Base-by-base conservation (phyloP, 257 asterid genomes). In the Anisodus acutangulus region DNA sequence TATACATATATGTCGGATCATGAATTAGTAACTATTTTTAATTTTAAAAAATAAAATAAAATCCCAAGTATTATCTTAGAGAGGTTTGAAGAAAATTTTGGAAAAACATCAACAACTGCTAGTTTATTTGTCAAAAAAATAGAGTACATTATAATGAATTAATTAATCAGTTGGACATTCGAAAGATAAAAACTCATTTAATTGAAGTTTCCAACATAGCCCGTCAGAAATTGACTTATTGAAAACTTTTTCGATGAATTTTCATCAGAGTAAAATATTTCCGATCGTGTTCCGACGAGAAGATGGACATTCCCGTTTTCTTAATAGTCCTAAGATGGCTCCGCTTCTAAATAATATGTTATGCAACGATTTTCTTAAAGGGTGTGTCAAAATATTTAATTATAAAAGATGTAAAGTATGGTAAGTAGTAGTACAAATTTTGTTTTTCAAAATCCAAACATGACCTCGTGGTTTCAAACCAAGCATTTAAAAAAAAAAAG, bases 391-490 rank as follows among this genome's bases (percentile, higher is more conserved):
- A 37, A 16, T 6, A 35, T 57, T 8, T 57, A 79, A 53, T 49
- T 37, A 79, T 35, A 79, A 41, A n/a, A 4, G 9, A 3, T 5
- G 9, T 17, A 71, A 45, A 71, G 79, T 71, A 43, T 35, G 7
- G 2, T n/a, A 9, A 43, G 9, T 71, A 12, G 11, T 49, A 3
- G 45, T 49, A 22, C 80, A 74, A 72, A 49, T 0, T 74, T 22
- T 74, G 0, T 49, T 49, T 74, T 22, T 0, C 3, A 12, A 60
- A 59, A 49, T 80, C 59, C 13, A 49, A 74, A 74, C 19, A 74
- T 22, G 43, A 49, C 43, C 4, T 74, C 60, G 80, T 43, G 72
- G 64, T 76, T 74, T 76, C 81, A 76, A 80, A 60, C 37, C 55
- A 60, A 11, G 58, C 41, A 58, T 59, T 81, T 11, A 49, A 80